Evolutionary conservation across 1,284 basidiomycete genomes (phyloP), one percentile per base, ranked within the genome.

Genomic region (Ceratobasidium papillatum): DNA sequence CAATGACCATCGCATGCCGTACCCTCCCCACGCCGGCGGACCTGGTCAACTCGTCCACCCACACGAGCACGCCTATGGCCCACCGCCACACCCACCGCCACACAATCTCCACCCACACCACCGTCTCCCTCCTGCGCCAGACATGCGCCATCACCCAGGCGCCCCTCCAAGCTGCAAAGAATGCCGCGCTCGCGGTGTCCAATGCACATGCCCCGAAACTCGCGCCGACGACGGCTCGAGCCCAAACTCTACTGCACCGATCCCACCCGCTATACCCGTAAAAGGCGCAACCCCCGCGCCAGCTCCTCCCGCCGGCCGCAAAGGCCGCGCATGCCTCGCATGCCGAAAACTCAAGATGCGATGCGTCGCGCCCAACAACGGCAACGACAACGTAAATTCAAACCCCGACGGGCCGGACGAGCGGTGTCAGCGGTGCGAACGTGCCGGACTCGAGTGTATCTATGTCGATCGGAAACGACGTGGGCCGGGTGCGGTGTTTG

Each of bases 231-330:
- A 76, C 54, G 30, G 41, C 30, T 47, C 62, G 27, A 45, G 27
- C 27, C 27, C 62, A 5, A 43, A 49, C 32, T 62, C 59, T 19
- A 27, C 64, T 9, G 76, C 75, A 14, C 71, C 76, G 0, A 51
- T 68, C 32, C 76, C 77, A 4, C 38, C 71, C n/a, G 45, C 68
- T 1, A 74, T 74, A n/a, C 76, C 76, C 0, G 36, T 54, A 1
- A 56, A 52, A 17, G 54, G 52, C 25, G 52, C 66, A 38, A 59
- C 66, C 1, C 66, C 66, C 27, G 66, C 62, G 3, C 72, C 76
- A 7, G 63, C 76, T n/a, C 62, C 75, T 8, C 77, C 76, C 30
- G 69, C 74, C 43, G 76, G 77, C n/a, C 76, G 77, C 22, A 71
- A 72, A 68, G 66, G 75, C 32, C 52, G 75, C 38, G 72, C 76